These are phyloP conservation scores for Diaporthe sp. DNA, from an alignment of 2,329 filamentous ascomycete genomes.

Conservation along the genomic window DNA sequence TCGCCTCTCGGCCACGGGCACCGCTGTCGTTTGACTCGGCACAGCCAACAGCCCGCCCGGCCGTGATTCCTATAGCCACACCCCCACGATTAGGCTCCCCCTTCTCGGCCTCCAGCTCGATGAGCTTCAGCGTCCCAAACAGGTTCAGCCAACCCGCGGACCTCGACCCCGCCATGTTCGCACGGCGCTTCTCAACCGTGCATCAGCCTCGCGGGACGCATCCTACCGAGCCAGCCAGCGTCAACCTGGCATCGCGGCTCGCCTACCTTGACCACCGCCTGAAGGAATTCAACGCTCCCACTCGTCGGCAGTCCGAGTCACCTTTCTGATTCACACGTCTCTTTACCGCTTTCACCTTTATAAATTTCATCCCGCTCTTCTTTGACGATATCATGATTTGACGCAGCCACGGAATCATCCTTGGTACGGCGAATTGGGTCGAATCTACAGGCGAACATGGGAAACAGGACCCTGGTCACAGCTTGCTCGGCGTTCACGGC, in stretches of 20 bases:
- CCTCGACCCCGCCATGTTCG: constrained; percentile 56
- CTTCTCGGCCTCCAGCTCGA: constrained; percentile 58
- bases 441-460: constrained; percentile 27
- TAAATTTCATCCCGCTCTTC: constrained; percentile 37
- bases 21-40: constrained; percentile 28
- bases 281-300: constrained; percentile 61
- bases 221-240: constrained; percentile 47
- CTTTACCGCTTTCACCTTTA: constrained; percentile 34
- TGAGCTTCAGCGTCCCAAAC: constrained; percentile 70
- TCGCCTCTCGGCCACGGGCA: constrained; percentile 27
- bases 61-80: constrained; percentile 45
- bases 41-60: constrained; percentile 34
- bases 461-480: not conserved
- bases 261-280: constrained; percentile 70
- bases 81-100: constrained; percentile 69
- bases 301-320: constrained; percentile 59
- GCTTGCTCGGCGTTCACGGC: constrained; percentile 9
- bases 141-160: constrained; percentile 59
- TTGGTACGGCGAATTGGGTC: not conserved
- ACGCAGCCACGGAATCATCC: constrained; percentile 24
- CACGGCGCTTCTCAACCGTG: constrained; percentile 67
- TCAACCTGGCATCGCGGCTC: constrained; percentile 61
- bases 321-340: constrained; percentile 50
- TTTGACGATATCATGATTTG: constrained; percentile 31
- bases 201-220: constrained; percentile 56